Evolutionary conservation across 2,329 filamentous ascomycete species (phyloP).

Genomic region (Proliferodiscus dingleyae): DNA sequence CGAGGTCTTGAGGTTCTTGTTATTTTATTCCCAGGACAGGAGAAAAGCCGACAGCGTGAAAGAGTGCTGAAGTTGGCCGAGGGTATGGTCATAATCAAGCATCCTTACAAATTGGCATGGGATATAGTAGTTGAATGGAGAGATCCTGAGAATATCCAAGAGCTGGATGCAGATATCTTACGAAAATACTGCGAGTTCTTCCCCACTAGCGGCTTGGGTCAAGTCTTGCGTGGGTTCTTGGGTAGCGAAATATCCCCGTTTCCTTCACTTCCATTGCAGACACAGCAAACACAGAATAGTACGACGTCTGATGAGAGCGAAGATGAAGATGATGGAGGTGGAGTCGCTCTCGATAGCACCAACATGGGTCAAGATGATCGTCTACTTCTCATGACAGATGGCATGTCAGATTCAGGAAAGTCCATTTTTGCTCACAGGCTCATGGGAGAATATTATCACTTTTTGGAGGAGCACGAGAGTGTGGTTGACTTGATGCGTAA

Average conservation of each 20-base stretch:
- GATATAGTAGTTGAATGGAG: conserved; percentile 86
- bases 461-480: conserved; percentile 78
- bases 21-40: conserved; percentile 55
- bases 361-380: conserved; percentile 69
- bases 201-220: conserved; percentile 74
- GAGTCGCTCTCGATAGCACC: conserved; percentile 49
- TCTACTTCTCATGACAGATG: conserved; percentile 73
- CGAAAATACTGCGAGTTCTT: conserved; percentile 80
- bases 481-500: conserved; percentile 75
- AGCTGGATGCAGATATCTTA: conserved; percentile 74
- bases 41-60: conserved; percentile 66
- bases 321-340: conserved; percentile 48
- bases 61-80: conserved; percentile 73
- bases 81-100: conserved; percentile 95
- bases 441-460: conserved; percentile 76
- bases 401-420: conserved; percentile 54
- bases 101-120: conserved; percentile 87
- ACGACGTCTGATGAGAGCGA: conserved; percentile 47
- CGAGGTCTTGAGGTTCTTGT: conserved; percentile 75
- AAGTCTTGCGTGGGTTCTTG: conserved; percentile 77
- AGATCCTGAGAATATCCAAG: conserved; percentile 67
- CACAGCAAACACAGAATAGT: conserved; percentile 31
- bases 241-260: conserved; percentile 79
- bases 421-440: conserved; percentile 82
- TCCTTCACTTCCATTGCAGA: conserved; percentile 44